Conservation (phyloP, 2,329 filamentous ascomycete genomes). For the Keithomyces neogunnii region DNA sequence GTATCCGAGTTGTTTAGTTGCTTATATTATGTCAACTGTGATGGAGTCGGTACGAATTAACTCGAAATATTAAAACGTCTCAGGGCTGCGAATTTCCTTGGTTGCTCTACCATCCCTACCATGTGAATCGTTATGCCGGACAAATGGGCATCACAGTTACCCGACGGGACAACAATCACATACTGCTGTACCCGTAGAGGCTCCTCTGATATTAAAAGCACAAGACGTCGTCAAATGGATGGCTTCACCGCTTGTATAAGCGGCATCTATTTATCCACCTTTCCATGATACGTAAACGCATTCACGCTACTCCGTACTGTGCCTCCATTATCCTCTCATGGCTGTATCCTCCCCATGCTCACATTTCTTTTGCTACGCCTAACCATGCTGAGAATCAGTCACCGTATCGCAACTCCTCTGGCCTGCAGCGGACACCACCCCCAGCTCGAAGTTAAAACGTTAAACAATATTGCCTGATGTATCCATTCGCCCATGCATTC, state of each 20-base stretch:
- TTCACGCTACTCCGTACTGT: background rate
- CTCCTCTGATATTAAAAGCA: no score
- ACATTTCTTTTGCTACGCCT: background rate
- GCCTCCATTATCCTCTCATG: background rate
- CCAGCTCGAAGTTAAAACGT: background rate
- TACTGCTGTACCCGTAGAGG: no score
- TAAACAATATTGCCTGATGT: background rate
- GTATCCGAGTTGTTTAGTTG: no score
- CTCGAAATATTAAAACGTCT: no score
- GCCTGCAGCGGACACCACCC: slow-evolving; percentile 3
- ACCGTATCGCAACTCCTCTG: slow-evolving; percentile 3
- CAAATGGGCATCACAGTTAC: no score
- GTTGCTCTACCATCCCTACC: no score
- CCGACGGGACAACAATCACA: no score
- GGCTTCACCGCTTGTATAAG: background rate
- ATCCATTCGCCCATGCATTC: slow-evolving; percentile 3
- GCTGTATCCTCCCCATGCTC: background rate
- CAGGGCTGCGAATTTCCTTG: no score
- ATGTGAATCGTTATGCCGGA: no score
- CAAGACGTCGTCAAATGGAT: background rate
- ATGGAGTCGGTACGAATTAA: no score
- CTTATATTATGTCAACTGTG: no score
- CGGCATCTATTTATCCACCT: background rate
- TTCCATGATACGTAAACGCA: background rate
- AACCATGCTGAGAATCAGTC: slow-evolving; percentile 4